phyloP scores from a whole-genome alignment of 2,329 filamentous ascomycete species.

The Blastomyces percursus region DNA sequence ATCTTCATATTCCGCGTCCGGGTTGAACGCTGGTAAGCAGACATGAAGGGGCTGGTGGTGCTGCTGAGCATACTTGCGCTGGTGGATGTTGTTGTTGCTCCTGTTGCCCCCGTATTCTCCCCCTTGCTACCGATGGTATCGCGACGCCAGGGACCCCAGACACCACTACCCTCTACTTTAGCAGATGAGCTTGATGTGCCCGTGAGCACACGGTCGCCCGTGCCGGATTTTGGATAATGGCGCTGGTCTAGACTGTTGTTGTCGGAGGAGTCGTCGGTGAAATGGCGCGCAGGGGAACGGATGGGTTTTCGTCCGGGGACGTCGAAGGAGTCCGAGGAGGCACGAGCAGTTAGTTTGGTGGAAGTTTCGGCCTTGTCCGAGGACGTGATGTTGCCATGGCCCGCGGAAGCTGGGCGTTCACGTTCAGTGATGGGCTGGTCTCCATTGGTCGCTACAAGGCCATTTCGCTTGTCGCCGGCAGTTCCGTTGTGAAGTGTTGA shows the following conservation, averaged over 20 bases:
- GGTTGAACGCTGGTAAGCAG: constrained; percentile 58
- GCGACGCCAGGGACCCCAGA: constrained; percentile 62
- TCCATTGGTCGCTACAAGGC: background rate
- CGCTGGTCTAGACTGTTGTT: constrained; percentile 11
- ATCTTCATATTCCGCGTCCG: constrained; percentile 71
- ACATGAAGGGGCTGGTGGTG: constrained; percentile 31
- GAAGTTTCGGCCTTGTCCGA: constrained; percentile 19
- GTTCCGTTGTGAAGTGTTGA: background rate
- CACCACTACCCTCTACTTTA: constrained; percentile 39
- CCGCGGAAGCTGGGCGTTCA: background rate
- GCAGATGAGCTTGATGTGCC: constrained; percentile 16
- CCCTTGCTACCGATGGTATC: constrained; percentile 18
- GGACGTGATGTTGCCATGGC: constrained; percentile 22
- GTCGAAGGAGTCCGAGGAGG: constrained; percentile 18
- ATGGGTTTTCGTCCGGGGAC: constrained; percentile 16
- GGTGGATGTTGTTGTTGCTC: constrained; percentile 6
- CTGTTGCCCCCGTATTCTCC: background rate
- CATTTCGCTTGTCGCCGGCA: background rate
- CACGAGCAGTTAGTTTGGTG: constrained; percentile 17
- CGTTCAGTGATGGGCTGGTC: background rate
- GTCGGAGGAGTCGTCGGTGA: constrained; percentile 11
- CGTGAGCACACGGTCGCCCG: constrained; percentile 22
- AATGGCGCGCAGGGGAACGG: constrained; percentile 11
- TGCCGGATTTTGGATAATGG: constrained; percentile 16
- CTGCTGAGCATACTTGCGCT: too few species aligned